A percentile compares a stretch with the other conserved stretches of the same genome.
Conservation (phyloP, 345 rosid species). For the Erucastrum elatum region DNA sequence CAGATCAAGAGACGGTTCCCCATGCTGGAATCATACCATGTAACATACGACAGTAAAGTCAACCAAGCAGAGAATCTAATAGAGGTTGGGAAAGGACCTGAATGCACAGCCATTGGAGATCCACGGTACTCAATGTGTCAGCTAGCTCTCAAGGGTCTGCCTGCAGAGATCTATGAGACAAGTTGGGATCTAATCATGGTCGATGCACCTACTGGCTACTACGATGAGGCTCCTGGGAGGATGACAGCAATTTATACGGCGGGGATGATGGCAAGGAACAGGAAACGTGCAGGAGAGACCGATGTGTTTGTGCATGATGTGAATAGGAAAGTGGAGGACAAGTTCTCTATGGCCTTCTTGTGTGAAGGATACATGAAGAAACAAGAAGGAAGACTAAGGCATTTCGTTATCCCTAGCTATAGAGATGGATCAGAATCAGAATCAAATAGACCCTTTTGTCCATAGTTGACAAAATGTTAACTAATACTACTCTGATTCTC, state of each 20-base stretch:
- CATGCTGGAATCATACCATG: constrained; percentile 71
- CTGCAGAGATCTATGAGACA: constrained; percentile 66
- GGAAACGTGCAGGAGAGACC: constrained; percentile 58
- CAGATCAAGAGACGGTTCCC: constrained; percentile 67
- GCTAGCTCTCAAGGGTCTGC: constrained; percentile 80
- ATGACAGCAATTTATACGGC: constrained; percentile 85
- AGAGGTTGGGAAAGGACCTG: constrained; percentile 69
- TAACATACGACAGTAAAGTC: constrained; percentile 72
- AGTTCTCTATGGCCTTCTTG: constrained; percentile 67
- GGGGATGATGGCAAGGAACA: constrained; percentile 86
- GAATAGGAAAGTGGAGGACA: constrained; percentile 71
- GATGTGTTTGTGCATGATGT: constrained; percentile 90
- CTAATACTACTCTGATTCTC: not conserved
- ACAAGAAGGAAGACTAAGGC: constrained; percentile 80
- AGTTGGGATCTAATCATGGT: constrained; percentile 91
- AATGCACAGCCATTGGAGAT: constrained; percentile 67
- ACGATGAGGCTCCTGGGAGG: constrained; percentile 83
- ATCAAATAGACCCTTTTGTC: constrained; percentile 62
- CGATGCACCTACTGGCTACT: constrained; percentile 82
- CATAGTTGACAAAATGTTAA: constrained; percentile 34
- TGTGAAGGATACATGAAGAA: constrained; percentile 74
- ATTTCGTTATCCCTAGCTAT: constrained; percentile 80
- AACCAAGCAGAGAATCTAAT: constrained; percentile 64
- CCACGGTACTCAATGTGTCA: constrained; percentile 75
- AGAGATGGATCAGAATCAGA: constrained; percentile 39